These are phyloP conservation scores for Brettanomyces anomalus DNA, from an alignment of 805 yeast species.

Conservation along the genomic window DNA sequence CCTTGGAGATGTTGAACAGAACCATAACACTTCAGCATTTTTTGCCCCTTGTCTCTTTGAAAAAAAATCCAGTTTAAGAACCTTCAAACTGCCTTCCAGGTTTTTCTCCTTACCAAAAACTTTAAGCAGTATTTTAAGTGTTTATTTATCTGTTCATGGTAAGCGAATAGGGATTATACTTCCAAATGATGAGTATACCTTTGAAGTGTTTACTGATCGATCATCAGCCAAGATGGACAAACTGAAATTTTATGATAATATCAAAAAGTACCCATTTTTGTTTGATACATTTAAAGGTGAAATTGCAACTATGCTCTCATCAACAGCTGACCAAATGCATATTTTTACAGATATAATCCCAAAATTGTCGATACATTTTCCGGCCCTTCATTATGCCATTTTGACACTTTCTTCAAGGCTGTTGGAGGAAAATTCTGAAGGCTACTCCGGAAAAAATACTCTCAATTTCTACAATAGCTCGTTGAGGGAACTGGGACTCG, in stretches of 20 bases:
- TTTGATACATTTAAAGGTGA: constrained; percentile 28
- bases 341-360: constrained; percentile 27
- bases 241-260: constrained; percentile 25
- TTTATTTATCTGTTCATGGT: constrained; percentile 25
- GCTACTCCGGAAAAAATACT: constrained; percentile 19
- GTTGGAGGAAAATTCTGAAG: constrained; percentile 13
- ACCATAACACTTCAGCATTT: too few relatives aligned
- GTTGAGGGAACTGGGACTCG: constrained; percentile 25
- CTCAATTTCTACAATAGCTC: constrained; percentile 21
- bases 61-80: too few relatives aligned
- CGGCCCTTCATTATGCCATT: constrained; percentile 18
- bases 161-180: constrained; percentile 7
- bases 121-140: constrained; percentile 31
- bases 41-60: too few relatives aligned
- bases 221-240: constrained; percentile 14
- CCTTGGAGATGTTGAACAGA: too few relatives aligned
- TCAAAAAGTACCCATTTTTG: constrained; percentile 10
- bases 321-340: constrained; percentile 18
- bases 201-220: constrained; percentile 20
- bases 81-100: neutral
- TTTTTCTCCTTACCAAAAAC: constrained; percentile 25
- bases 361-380: constrained; percentile 29
- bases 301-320: constrained; percentile 24
- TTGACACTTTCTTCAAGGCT: constrained; percentile 24
- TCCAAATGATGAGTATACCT: constrained; percentile 19